phyloP scores from a whole-genome alignment of 23 red algal species.

The Gracilaria domingensis region DNA sequence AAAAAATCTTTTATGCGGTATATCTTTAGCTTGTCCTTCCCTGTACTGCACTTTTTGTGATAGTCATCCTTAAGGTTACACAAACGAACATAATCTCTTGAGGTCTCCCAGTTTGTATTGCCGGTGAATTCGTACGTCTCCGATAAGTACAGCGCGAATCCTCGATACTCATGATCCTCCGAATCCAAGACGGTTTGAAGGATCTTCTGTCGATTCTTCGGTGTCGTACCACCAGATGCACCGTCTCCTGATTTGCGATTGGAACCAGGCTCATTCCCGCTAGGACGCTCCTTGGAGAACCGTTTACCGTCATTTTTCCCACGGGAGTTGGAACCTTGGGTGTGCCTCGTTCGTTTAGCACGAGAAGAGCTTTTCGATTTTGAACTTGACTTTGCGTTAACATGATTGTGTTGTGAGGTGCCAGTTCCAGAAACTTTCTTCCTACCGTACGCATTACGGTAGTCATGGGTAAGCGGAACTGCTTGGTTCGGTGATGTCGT shows the following conservation, averaged over 20 bases:
- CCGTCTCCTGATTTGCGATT: not conserved
- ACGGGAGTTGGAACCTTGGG: not conserved
- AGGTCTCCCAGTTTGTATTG: conserved; percentile 76
- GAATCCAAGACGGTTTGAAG: conserved; percentile 48
- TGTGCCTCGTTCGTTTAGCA: not conserved
- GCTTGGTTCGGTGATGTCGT: not conserved
- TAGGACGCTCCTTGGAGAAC: not conserved
- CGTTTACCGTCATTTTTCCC: conserved; percentile 4
- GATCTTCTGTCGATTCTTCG: conserved; percentile 63
- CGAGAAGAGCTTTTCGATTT: not conserved
- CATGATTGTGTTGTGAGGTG: not conserved
- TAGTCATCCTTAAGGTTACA: conserved; percentile 94
- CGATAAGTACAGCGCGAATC: conserved; percentile 67
- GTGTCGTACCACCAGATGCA: conserved; percentile 1
- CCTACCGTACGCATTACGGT: not conserved
- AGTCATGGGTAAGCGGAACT: not conserved
- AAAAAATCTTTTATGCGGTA: conserved; percentile 96
- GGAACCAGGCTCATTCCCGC: not conserved
- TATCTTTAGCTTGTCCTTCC: conserved; percentile 81
- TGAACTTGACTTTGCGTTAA: not conserved
- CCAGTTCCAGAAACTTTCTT: not conserved
- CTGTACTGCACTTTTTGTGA: conserved; percentile 76
- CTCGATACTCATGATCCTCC: conserved; percentile 55
- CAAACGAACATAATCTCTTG: conserved; percentile 92
- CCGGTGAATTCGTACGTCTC: conserved; percentile 85